phyloP scores from a whole-genome alignment of 2,329 filamentous ascomycete species.

The Arthrinium phaeospermum region DNA sequence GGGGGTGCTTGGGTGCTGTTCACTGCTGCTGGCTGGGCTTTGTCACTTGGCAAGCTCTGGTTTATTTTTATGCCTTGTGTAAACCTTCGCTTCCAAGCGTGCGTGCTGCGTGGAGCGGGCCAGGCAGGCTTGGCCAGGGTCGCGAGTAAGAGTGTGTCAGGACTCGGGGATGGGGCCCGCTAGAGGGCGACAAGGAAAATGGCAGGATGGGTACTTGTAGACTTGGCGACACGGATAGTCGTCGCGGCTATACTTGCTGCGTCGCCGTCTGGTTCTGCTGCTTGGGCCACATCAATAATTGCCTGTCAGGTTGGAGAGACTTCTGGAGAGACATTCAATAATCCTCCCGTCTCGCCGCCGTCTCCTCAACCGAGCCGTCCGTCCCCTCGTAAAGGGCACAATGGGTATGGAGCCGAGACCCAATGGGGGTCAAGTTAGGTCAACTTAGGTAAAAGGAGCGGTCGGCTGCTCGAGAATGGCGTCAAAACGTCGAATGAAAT shows the following conservation, averaged over 20 bases:
- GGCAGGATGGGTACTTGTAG: not conserved
- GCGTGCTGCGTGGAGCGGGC: not conserved
- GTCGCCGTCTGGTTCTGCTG: not conserved
- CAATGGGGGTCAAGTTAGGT: not conserved
- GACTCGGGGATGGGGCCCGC: conserved; percentile 10
- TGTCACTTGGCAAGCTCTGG: not conserved
- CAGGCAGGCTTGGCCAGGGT: not conserved
- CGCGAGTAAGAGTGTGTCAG: conserved; percentile 4
- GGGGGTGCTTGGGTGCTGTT: not conserved
- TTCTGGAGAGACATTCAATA: not conserved
- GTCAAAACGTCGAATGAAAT: conserved; percentile 11
- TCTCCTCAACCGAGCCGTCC: conserved; percentile 9
- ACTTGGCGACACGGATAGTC: not conserved
- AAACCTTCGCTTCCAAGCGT: not conserved
- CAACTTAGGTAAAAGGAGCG: not conserved
- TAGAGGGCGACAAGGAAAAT: not conserved
- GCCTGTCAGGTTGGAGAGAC: not conserved
- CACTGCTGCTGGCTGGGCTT: not conserved
- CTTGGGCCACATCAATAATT: not conserved
- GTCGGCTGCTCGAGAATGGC: conserved; percentile 5
- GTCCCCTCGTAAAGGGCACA: not conserved
- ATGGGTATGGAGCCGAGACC: conserved; percentile 4
- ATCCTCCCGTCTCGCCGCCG: not conserved
- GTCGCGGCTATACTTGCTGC: conserved; percentile 3
- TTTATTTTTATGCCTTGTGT: conserved; percentile 10